phyloP scores from a whole-genome alignment of 768 basidiomycete species.

The Tylopilus sp. region DNA sequence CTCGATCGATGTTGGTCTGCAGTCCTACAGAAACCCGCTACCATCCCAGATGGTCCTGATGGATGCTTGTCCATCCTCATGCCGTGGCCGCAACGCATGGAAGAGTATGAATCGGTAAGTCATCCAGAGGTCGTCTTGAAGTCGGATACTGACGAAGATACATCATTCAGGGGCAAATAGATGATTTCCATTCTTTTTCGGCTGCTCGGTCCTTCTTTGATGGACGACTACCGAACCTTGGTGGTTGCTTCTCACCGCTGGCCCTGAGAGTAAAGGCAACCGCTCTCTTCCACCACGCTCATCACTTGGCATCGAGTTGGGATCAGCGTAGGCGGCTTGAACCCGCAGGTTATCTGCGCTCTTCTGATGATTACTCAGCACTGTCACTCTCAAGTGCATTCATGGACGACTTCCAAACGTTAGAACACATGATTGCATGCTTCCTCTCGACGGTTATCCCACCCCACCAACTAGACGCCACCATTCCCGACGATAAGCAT shows the following conservation, averaged over 20 bases:
- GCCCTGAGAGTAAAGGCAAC: constrained; percentile 74
- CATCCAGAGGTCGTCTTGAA: constrained; percentile 5
- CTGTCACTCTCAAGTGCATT: constrained; percentile 46
- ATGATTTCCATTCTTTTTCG: constrained; percentile 48
- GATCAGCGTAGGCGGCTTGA: constrained; percentile 47
- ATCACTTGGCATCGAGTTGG: constrained; percentile 58
- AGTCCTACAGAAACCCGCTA: constrained; percentile 60
- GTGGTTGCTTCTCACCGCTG: constrained; percentile 56
- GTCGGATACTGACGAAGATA: constrained; percentile 15
- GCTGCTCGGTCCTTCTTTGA: constrained; percentile 63
- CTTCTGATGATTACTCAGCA: constrained; percentile 32
- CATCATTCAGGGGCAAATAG: constrained; percentile 51
- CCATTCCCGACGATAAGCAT: constrained; percentile 56
- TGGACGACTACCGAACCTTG: constrained; percentile 47
- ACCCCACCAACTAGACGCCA: constrained; percentile 57
- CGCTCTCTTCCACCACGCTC: constrained; percentile 68
- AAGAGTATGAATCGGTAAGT: constrained; percentile 69
- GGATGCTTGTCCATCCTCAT: constrained; percentile 58
- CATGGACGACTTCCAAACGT: constrained; percentile 53
- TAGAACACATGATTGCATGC: constrained; percentile 63
- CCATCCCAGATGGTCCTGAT: constrained; percentile 62
- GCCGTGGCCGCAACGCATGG: constrained; percentile 74
- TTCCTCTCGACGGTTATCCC: constrained; percentile 65
- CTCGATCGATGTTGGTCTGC: constrained; percentile 82
- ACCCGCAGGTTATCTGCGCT: constrained; percentile 9